Conservation (phyloP, 768 basidiomycete genomes). For the Mycena metata region DNA sequence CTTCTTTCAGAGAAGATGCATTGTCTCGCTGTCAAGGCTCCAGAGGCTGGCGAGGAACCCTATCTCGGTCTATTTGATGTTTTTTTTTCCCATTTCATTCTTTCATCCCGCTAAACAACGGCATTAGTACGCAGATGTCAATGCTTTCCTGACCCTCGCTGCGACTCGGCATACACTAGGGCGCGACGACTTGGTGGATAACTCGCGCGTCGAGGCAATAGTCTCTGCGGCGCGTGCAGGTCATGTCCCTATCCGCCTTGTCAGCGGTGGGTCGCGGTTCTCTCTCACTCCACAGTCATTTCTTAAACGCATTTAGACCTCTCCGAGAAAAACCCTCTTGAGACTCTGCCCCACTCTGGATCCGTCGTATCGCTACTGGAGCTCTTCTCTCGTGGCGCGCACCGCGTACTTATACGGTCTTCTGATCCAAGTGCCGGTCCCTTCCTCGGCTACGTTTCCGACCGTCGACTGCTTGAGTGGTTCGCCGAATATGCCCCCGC, state of each 20-base stretch:
- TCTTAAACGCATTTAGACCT: conserved; percentile 63
- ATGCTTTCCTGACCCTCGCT: conserved; percentile 88
- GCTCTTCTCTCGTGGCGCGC: conserved; percentile 78
- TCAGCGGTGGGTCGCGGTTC: conserved; percentile 71
- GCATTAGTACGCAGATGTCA: conserved; percentile 83
- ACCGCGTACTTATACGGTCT: conserved; percentile 75
- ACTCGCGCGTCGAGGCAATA: conserved; percentile 75
- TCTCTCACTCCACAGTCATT: neutral
- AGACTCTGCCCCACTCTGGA: conserved; percentile 72
- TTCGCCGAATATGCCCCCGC: conserved; percentile 68
- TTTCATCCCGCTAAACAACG: conserved; percentile 3
- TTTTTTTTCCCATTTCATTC: conserved; percentile 42
- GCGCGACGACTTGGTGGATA: conserved; percentile 70
- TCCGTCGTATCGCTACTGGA: conserved; percentile 73
- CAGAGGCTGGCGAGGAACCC: conserved; percentile 42
- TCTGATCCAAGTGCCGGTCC: conserved; percentile 53
- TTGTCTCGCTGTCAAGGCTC: conserved; percentile 73
- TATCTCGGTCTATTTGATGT: conserved; percentile 83
- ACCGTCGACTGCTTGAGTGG: conserved; percentile 78
- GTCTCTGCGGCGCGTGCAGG: conserved; percentile 82
- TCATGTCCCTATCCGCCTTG: conserved; percentile 78
- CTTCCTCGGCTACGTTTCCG: conserved; percentile 82
- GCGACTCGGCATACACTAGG: conserved; percentile 81
- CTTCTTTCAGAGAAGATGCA: conserved; percentile 72
- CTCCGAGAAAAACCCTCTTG: conserved; percentile 87